Evolutionary conservation across 345 rosid genomes (phyloP), one percentile per base, ranked within the genome.

Genomic region (Linum trigynum): DNA sequence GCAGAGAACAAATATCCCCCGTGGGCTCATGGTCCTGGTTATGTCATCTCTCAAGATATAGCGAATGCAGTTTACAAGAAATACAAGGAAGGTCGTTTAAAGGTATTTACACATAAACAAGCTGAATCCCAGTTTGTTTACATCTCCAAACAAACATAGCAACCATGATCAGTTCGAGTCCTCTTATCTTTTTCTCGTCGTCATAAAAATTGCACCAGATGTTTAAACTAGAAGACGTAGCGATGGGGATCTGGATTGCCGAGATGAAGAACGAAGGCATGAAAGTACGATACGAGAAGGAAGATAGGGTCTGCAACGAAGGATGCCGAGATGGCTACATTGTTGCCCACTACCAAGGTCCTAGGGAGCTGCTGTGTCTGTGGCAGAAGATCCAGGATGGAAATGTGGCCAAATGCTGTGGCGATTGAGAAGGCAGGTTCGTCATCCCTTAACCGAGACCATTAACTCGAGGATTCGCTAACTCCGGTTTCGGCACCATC

Each of bases 151-250:
- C 51, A 38, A 43, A 39, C 10, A 65, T 45, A 53, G 3, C 5
- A 64, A 53, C 17, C 32, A 23, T 11, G 50, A 38, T 23, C 32
- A 9, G 57, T 55, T 1, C 7, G 15, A 36, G 38, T 59, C 59
- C 36, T 1, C n/a, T 58, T 61, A 38, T 55, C 45, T 40, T 1
- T 23, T 5, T 55, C 35, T 1, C 15, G 16, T 42, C 56, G 42
- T 11, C 2, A 5, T 14, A 5, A 48, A 48, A 48, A 9, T 41
- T 41, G 3, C 7, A 43, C 57, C 84, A 94, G 99, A 94, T 94
- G 92, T 94, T 91, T 70, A 91, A 94, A 86, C 88, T 94, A 60
- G 97, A 91, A 85, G 99, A 94, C 65, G 96, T 88, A 63, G 95
- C 95, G 2, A 91, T 94, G 99, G 97, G 99, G 53, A 88, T 94